Evolutionary conservation across 169 alveolate genomes (phyloP).

Genomic region (Eimeria tenella): DNA sequence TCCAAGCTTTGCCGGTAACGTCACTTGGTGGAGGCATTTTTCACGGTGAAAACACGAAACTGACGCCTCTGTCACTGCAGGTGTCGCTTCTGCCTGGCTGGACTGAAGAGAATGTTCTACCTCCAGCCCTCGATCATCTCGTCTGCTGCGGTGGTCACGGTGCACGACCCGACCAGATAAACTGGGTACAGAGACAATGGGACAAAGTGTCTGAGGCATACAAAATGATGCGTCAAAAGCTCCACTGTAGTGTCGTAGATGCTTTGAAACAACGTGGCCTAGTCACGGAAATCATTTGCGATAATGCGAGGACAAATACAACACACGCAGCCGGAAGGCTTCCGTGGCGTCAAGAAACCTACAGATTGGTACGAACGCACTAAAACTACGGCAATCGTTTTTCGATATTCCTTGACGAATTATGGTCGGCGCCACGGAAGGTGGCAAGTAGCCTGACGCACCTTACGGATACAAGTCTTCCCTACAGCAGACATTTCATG

Average conservation of each 20-base stretch:
- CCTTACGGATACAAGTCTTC: not conserved
- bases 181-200: slow-evolving; percentile 62
- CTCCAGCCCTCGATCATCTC: slow-evolving; percentile 50
- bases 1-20: slow-evolving; percentile 52
- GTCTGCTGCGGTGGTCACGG: slow-evolving; percentile 64
- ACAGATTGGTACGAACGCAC: slow-evolving; percentile 49
- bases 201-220: slow-evolving; percentile 42
- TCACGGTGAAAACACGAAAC: slow-evolving; percentile 37
- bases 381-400: too few relatives aligned
- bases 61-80: slow-evolving; percentile 45
- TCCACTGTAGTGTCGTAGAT: slow-evolving; percentile 48
- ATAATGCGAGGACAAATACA: slow-evolving; percentile 44
- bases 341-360: slow-evolving; percentile 71
- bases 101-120: slow-evolving; percentile 56
- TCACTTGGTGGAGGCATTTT: slow-evolving; percentile 74
- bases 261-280: slow-evolving; percentile 50
- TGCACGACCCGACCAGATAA: slow-evolving; percentile 22
- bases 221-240: slow-evolving; percentile 27
- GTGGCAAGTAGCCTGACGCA: not conserved
- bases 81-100: slow-evolving; percentile 50
- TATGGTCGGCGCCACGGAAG: too few relatives aligned
- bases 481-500: not conserved
- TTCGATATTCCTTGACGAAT: too few relatives aligned
- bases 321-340: slow-evolving; percentile 67
- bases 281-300: slow-evolving; percentile 13